These are phyloP conservation scores for Talaromyces trachyspermus DNA, from an alignment of 495 filamentous ascomycete genomes.

Conservation along the genomic window DNA sequence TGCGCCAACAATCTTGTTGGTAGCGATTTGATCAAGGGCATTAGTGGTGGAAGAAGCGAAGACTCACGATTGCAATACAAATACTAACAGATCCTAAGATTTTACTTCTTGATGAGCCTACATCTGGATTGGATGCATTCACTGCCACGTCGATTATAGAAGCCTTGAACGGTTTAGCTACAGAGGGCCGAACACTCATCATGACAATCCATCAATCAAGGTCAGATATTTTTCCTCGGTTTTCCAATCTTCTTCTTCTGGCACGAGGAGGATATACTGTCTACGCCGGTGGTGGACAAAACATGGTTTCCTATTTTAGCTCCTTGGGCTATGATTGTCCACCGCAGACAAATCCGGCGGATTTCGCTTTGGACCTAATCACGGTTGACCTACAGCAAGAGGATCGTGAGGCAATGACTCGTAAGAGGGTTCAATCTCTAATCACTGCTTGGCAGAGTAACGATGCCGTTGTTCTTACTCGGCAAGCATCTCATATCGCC, in stretches of 20 bases:
- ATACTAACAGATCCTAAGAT: slow-evolving; percentile 66
- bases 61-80: slow-evolving; percentile 69
- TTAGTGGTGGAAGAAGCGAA: slow-evolving; percentile 68
- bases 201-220: slow-evolving; percentile 71
- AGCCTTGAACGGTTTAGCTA: slow-evolving; percentile 57
- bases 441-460: slow-evolving; percentile 35
- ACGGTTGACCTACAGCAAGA: slow-evolving; percentile 63
- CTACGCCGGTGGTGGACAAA: slow-evolving; percentile 55
- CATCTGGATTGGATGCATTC: slow-evolving; percentile 68
- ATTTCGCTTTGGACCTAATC: slow-evolving; percentile 69
- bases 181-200: slow-evolving; percentile 66
- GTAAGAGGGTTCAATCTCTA: slow-evolving; percentile 49
- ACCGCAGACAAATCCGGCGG: slow-evolving; percentile 61
- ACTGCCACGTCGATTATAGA: slow-evolving; percentile 68
- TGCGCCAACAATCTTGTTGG: slow-evolving; percentile 70
- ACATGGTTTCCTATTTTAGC: slow-evolving; percentile 59
- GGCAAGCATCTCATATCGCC: slow-evolving; percentile 35
- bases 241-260: slow-evolving; percentile 62
- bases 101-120: slow-evolving; percentile 66
- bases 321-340: slow-evolving; percentile 55
- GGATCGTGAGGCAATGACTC: slow-evolving; percentile 47
- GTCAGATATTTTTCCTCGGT: slow-evolving; percentile 61
- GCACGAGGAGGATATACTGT: slow-evolving; percentile 59
- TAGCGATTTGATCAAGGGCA: slow-evolving; percentile 63
- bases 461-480: slow-evolving; percentile 17